Evolutionary conservation across 441 rosid species (phyloP), one percentile per base, ranked within the genome.

Genomic region (Metrosideros polymorpha): DNA sequence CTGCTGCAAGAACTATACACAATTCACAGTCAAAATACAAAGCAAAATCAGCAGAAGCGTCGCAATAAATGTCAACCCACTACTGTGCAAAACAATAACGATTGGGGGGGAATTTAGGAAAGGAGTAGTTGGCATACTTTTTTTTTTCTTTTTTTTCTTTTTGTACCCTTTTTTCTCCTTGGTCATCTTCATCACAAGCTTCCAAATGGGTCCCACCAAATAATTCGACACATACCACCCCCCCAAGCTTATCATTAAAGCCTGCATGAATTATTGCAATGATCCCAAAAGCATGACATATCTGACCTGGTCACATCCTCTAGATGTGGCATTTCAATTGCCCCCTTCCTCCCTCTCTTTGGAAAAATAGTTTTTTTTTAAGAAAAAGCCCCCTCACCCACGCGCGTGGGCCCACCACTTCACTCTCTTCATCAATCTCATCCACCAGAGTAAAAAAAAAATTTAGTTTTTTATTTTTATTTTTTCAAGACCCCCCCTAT

Each of bases 211-310:
- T 12, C 85, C 88, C 86, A 57, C 75, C 87, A 77, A 88, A 86
- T 85, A 87, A 90, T 89, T 85, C 88, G 84, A 71, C 84, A 24
- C 82, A 85, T 83, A 39, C 83, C 86, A 77, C 52, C 66, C 54
- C 53, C 76, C 66, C 57, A 52, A 86, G 79, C 90, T 52, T 85
- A 92, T 93, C 87, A 94, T 94, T 92, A 93, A 92, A 92, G 95
- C 94, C 92, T 93, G 97, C 95, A 89, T 93, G 94, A 90, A 93
- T 94, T 55, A 95, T 95, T 94, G 94, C 96, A 90, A 92, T 88
- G 92, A 94, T 94, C 96, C 96, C 92, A 90, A 93, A 93, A 93
- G 97, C 96, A 92, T 94, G 96, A 92, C 94, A 92, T 61, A 55
- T 91, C 93, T 91, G 93, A 92, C 94, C 92, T 82, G 24, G 35